These are phyloP conservation scores for Apiospora marii DNA, from an alignment of 2,329 filamentous ascomycete genomes.

Conservation along the genomic window DNA sequence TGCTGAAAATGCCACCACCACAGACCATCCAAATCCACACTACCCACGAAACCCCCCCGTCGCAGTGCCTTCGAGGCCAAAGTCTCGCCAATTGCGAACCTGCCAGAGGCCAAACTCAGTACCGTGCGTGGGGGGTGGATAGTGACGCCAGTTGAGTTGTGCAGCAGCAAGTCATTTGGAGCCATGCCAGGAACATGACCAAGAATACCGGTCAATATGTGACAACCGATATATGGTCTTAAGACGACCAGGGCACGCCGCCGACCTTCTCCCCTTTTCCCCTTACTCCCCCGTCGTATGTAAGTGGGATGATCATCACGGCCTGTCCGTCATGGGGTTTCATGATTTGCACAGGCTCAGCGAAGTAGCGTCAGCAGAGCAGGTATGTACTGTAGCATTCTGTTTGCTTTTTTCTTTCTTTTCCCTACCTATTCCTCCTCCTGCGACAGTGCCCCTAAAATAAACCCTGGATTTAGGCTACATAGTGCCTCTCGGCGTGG, in stretches of 20 bases:
- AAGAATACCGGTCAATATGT: neutral
- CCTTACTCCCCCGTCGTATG: conserved; percentile 5
- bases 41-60: neutral
- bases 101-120: neutral
- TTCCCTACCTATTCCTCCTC: no score
- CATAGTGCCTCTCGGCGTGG: neutral
- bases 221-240: neutral
- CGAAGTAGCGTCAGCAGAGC: neutral
- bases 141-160: neutral
- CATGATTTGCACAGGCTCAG: conserved; percentile 9
- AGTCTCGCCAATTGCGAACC: neutral
- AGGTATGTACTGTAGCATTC: neutral
- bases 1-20: neutral
- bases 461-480: neutral
- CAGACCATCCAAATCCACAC: neutral
- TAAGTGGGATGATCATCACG: conserved; percentile 14
- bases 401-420: neutral
- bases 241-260: neutral
- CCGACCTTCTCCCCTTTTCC: neutral
- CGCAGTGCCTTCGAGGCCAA: no score
- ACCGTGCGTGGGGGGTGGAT: neutral
- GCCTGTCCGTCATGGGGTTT: conserved; percentile 13
- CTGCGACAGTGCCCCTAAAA: neutral
- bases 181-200: neutral
- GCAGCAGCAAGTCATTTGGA: neutral